Conservation (phyloP, 352 stramenopile species). For the Poterioochromonas sp. region DNA sequence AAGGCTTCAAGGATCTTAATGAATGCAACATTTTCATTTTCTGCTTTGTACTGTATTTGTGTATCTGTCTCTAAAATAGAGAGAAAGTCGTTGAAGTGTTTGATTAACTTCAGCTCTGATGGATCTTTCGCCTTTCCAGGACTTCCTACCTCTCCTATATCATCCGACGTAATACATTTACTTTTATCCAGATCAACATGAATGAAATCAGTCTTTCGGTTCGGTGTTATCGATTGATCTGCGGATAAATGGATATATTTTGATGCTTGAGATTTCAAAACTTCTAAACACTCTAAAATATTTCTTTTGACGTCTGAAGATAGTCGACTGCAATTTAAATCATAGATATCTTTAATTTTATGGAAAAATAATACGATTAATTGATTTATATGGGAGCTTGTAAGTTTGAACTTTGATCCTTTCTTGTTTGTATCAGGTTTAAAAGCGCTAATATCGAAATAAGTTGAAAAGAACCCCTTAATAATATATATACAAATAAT, state of each 20-base stretch:
- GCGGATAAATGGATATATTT: slow-evolving; percentile 24
- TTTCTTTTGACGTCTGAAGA: slow-evolving; percentile 30
- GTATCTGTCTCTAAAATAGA: background rate
- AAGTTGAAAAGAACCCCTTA: slow-evolving; percentile 35
- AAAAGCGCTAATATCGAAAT: slow-evolving; percentile 33
- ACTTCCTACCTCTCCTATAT: background rate
- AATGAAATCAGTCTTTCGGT: too few relatives aligned
- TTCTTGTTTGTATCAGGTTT: background rate
- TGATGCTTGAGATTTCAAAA: slow-evolving; percentile 19
- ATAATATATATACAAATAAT: slow-evolving; percentile 32
- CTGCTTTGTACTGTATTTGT: background rate
- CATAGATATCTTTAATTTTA: slow-evolving; percentile 38
- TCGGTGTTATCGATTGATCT: background rate
- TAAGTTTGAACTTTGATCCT: background rate
- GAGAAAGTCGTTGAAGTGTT: slow-evolving; percentile 29
- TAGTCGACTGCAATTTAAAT: slow-evolving; percentile 32
- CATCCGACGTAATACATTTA: background rate
- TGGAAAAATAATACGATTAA: slow-evolving; percentile 36
- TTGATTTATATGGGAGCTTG: slow-evolving; percentile 31
- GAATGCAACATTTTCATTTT: slow-evolving; percentile 34
- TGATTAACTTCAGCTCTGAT: slow-evolving; percentile 26
- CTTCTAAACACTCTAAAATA: slow-evolving; percentile 27
- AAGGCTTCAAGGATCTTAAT: slow-evolving; percentile 24
- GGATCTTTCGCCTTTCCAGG: background rate
- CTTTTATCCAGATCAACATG: background rate